Evolutionary conservation across 768 basidiomycete genomes (phyloP).

Genomic region (Leccinum truebloodii): DNA sequence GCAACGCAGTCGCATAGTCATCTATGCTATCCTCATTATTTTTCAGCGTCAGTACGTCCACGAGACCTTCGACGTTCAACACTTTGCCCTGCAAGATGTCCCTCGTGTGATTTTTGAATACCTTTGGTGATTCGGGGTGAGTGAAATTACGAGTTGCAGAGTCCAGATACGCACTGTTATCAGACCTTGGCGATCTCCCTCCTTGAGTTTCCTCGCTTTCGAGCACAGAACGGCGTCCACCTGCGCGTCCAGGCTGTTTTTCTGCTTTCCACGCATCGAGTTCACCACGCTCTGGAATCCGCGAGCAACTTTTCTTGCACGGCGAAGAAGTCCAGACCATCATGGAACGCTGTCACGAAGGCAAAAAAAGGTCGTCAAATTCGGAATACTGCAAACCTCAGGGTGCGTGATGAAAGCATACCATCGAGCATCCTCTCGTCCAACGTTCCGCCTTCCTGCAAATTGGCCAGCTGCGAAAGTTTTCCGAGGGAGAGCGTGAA

Average conservation of each 20-base stretch:
- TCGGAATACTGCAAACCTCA: not conserved
- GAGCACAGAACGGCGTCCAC: slow-evolving; percentile 59
- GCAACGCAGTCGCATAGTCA: slow-evolving; percentile 70
- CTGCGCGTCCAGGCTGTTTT: slow-evolving; percentile 65
- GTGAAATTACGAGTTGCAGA: not conserved
- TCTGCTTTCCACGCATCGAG: slow-evolving; percentile 52
- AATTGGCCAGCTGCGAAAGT: slow-evolving; percentile 70
- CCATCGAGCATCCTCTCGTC: slow-evolving; percentile 61
- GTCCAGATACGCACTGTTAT: slow-evolving; percentile 30
- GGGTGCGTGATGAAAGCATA: slow-evolving; percentile 27
- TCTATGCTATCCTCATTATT: slow-evolving; percentile 63
- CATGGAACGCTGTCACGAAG: slow-evolving; percentile 68
- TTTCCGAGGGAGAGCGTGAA: slow-evolving; percentile 92
- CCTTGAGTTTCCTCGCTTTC: slow-evolving; percentile 47
- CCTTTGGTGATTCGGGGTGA: slow-evolving; percentile 34
- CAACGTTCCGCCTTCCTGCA: slow-evolving; percentile 44
- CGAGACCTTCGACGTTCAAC: slow-evolving; percentile 73
- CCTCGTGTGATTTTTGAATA: slow-evolving; percentile 70
- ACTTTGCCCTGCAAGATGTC: slow-evolving; percentile 73
- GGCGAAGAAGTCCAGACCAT: slow-evolving; percentile 83
- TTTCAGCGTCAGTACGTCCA: slow-evolving; percentile 85
- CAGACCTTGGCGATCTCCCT: slow-evolving; percentile 52
- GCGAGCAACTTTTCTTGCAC: slow-evolving; percentile 72
- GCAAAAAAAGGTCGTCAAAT: slow-evolving; percentile 8
- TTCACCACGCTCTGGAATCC: slow-evolving; percentile 53